Conservation (phyloP, 345 rosid genomes). For the Citrus sinensis region DNA sequence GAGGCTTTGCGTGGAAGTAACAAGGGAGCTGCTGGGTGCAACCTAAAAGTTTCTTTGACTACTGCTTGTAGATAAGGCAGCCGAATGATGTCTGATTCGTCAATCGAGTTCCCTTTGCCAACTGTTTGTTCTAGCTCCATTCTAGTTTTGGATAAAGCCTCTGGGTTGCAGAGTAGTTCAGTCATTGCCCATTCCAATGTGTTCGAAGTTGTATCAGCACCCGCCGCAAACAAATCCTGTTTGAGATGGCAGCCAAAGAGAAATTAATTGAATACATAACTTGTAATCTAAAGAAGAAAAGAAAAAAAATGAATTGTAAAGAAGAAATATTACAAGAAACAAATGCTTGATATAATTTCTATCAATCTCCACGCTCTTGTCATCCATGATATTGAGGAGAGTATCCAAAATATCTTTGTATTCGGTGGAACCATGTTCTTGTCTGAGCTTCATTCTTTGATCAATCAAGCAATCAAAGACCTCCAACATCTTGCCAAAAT, state of each 20-base stretch:
- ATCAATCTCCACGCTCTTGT: slow-evolving; percentile 20
- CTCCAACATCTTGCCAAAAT: slow-evolving; percentile 22
- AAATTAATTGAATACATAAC: background rate
- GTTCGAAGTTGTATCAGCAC: slow-evolving; percentile 44
- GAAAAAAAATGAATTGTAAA: background rate
- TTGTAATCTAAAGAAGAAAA: background rate
- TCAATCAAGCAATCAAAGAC: slow-evolving; percentile 26
- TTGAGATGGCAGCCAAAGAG: no score
- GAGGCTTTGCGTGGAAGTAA: slow-evolving; percentile 40
- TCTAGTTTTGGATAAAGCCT: slow-evolving; percentile 24
- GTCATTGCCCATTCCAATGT: slow-evolving; percentile 60
- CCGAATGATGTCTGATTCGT: slow-evolving; percentile 32
- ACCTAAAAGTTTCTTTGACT: slow-evolving; percentile 45
- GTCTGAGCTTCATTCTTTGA: slow-evolving; percentile 20
- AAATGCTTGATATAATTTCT: slow-evolving; percentile 23
- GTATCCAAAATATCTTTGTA: slow-evolving; percentile 35
- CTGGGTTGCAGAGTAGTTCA: slow-evolving; percentile 37
- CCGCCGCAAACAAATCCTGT: slow-evolving; percentile 42
- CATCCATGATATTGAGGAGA: slow-evolving; percentile 26
- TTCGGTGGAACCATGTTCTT: background rate
- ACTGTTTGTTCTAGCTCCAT: slow-evolving; percentile 28
- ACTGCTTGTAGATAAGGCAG: slow-evolving; percentile 47
- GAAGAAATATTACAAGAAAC: slow-evolving; percentile 21
- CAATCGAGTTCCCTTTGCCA: slow-evolving; percentile 25
- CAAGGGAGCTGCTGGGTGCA: slow-evolving; percentile 42